Evolutionary conservation across 73 alveolate species (phyloP).

Genomic region (Paramecium primaurelia): DNA sequence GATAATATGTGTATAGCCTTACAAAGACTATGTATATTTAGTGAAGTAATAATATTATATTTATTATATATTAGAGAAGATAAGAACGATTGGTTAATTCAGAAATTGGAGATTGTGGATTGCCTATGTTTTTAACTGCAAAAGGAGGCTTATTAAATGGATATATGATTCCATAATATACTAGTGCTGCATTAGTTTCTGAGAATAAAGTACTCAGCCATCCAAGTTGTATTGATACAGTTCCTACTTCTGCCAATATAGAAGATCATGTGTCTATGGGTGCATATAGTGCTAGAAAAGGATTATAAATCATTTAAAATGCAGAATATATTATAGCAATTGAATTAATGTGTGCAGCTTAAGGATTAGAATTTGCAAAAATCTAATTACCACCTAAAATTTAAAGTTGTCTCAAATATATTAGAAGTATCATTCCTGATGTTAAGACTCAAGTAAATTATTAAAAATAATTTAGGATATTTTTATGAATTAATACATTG

Average conservation of each 20-base stretch:
- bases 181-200: slow-evolving; percentile 72
- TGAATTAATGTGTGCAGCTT: slow-evolving; percentile 62
- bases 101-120: slow-evolving; percentile 31
- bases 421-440: not conserved
- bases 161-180: slow-evolving; percentile 66
- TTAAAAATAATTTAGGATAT: not conserved
- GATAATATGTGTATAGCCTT: slow-evolving; percentile 44
- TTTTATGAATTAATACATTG: not conserved
- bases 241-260: slow-evolving; percentile 72
- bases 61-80: slow-evolving; percentile 42
- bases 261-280: slow-evolving; percentile 83
- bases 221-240: slow-evolving; percentile 72
- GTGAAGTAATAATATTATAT: not conserved
- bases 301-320: slow-evolving; percentile 56
- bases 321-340: slow-evolving; percentile 62
- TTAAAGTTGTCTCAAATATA: not conserved
- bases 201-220: slow-evolving; percentile 71
- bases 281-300: slow-evolving; percentile 74
- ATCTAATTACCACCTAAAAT: not conserved
- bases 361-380: slow-evolving; percentile 54
- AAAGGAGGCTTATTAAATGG: slow-evolving; percentile 67
- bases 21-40: not conserved
- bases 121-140: slow-evolving; percentile 64
- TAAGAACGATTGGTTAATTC: slow-evolving; percentile 53
- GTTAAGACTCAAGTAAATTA: not conserved